A percentile compares a stretch with the other conserved stretches of the same genome.
Evolutionary conservation across 495 filamentous ascomycete species (phyloP).

Genomic region (Bryoglossum gracile): DNA sequence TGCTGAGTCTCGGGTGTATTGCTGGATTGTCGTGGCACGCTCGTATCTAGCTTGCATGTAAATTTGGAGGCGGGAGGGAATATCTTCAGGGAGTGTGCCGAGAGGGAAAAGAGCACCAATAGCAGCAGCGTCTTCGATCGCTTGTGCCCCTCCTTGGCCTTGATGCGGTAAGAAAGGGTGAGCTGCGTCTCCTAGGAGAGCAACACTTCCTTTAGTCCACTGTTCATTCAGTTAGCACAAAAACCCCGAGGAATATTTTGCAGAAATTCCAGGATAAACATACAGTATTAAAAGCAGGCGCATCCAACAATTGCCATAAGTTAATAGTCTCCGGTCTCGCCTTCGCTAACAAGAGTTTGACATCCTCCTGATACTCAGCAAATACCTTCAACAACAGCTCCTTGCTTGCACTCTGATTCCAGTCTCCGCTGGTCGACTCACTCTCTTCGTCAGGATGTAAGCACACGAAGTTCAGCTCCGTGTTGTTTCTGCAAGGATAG

Average conservation of each 20-base stretch:
- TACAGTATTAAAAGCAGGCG: conserved; percentile 37
- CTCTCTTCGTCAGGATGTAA: conserved; percentile 44
- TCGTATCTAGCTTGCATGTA: conserved; percentile 46
- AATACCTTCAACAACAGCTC: conserved; percentile 43
- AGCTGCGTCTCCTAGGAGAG: neutral
- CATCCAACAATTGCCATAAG: conserved; percentile 53
- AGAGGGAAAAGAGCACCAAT: conserved; percentile 19
- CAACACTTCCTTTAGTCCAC: neutral
- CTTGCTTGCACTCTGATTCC: conserved; percentile 41
- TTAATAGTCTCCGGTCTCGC: conserved; percentile 41
- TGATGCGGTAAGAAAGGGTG: neutral
- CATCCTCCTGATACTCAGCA: conserved; percentile 46
- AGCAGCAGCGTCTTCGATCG: neutral
- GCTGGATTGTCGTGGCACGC: conserved; percentile 47
- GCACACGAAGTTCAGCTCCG: conserved; percentile 51
- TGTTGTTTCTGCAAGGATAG: conserved; percentile 50
- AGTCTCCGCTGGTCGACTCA: conserved; percentile 22
- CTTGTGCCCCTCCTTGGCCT: neutral
- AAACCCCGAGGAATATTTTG: neutral
- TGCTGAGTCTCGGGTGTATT: conserved; percentile 41
- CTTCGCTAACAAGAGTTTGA: conserved; percentile 40
- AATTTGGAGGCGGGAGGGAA: conserved; percentile 40
- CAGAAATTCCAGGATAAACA: no score
- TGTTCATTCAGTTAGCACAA: neutral
- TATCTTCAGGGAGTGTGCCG: conserved; percentile 30